A percentile compares a stretch with the other conserved stretches of the same genome.
Evolutionary conservation across 345 rosid genomes (phyloP).

Genomic region (Punica granatum): DNA sequence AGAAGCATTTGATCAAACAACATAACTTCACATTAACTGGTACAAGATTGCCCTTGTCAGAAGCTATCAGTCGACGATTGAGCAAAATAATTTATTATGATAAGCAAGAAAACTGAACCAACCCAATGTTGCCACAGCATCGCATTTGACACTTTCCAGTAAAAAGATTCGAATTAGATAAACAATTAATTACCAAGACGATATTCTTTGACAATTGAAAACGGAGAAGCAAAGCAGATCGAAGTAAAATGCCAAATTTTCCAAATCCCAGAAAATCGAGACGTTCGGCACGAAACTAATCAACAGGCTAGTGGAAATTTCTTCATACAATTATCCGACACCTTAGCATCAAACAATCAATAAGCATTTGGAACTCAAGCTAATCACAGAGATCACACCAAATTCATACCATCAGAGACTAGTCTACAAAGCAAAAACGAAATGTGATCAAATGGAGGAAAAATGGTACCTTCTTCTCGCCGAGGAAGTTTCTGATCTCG

Average conservation of each 20-base stretch:
- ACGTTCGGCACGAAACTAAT: neutral
- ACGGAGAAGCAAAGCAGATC: no score
- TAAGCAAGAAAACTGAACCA: neutral
- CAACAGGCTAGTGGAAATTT: neutral
- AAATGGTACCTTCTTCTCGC: constrained; percentile 21
- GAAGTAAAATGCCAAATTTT: neutral
- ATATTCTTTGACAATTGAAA: no score
- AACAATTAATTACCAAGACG: no score
- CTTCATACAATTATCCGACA: neutral
- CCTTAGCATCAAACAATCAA: neutral
- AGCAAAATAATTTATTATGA: neutral
- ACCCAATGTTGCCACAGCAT: neutral
- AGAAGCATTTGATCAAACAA: neutral
- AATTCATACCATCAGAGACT: neutral
- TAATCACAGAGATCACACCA: neutral
- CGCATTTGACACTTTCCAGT: neutral
- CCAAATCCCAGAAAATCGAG: neutral
- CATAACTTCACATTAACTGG: neutral
- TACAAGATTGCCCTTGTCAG: neutral
- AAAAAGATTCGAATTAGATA: neutral
- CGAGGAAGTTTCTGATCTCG: constrained; percentile 30
- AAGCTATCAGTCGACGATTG: no score
- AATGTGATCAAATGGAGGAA: neutral
- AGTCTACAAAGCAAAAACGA: neutral
- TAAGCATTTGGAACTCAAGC: neutral